A percentile compares a stretch with the other conserved stretches of the same genome.
phyloP scores from a whole-genome alignment of 1,139 yeast species.

The Yamadazyma friedrichii region DNA sequence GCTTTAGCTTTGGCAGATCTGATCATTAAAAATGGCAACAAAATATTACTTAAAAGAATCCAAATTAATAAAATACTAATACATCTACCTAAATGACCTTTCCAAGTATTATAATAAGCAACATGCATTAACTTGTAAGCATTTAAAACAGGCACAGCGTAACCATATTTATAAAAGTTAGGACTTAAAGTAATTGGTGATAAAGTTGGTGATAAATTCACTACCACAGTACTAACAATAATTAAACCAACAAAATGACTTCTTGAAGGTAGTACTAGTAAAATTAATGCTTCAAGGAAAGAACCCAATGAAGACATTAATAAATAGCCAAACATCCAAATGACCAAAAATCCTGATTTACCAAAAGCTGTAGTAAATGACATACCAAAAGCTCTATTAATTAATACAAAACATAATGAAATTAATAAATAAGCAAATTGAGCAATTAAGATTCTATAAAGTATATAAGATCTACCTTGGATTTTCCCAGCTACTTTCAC shows the following conservation, averaged over 20 bases:
- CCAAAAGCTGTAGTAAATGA: slow-evolving; percentile 35
- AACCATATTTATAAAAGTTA: slow-evolving; percentile 46
- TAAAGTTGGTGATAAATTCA: slow-evolving; percentile 49
- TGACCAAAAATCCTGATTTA: slow-evolving; percentile 47
- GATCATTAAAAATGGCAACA: slow-evolving; percentile 40
- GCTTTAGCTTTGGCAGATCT: slow-evolving; percentile 4
- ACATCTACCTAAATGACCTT: slow-evolving; percentile 45
- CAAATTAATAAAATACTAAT: slow-evolving; percentile 49
- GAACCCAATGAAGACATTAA: slow-evolving; percentile 53
- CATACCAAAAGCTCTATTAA: slow-evolving; percentile 47
- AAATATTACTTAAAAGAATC: slow-evolving; percentile 36
- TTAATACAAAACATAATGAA: slow-evolving; percentile 39
- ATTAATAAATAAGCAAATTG: slow-evolving; percentile 44
- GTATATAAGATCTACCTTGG: slow-evolving; percentile 36
- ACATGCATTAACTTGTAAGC: slow-evolving; percentile 48
- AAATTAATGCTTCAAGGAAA: slow-evolving; percentile 43
- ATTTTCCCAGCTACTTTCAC: slow-evolving; percentile 28
- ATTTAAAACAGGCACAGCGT: slow-evolving; percentile 52
- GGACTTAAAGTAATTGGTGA: slow-evolving; percentile 49
- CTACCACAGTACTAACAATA: slow-evolving; percentile 37
- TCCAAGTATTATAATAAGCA: slow-evolving; percentile 43
- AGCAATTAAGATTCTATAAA: slow-evolving; percentile 38
- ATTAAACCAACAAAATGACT: slow-evolving; percentile 50
- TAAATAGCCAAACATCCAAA: slow-evolving; percentile 46
- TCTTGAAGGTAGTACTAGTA: slow-evolving; percentile 35